phyloP scores from a whole-genome alignment of 371 early-diverging fungal species.

The Rhizopus stolonifer region DNA sequence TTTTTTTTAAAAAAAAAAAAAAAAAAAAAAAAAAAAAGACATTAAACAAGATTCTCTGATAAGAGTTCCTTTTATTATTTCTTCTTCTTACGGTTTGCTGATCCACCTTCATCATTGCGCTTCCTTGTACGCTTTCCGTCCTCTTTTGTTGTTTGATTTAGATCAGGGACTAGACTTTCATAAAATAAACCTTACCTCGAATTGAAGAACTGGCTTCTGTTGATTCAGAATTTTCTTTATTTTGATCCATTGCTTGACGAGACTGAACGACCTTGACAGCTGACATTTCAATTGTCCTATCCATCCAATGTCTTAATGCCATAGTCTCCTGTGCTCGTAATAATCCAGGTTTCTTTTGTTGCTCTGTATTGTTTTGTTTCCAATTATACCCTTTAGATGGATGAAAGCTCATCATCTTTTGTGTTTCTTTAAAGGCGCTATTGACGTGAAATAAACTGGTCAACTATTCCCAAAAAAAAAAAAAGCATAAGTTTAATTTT shows the following conservation, averaged over 20 bases:
- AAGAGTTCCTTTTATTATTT: slow-evolving; percentile 1
- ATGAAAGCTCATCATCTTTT: slow-evolving; percentile 67
- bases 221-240: background rate
- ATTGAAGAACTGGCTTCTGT: background rate
- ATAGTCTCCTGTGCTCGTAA: slow-evolving; percentile 47
- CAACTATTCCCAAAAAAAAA: slow-evolving; percentile 36
- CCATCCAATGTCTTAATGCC: slow-evolving; percentile 45
- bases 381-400: slow-evolving; percentile 79
- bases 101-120: background rate
- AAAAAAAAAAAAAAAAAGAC: no score
- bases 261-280: slow-evolving; percentile 31
- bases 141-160: slow-evolving; percentile 9
- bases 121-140: slow-evolving; percentile 31
- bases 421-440: slow-evolving; percentile 69
- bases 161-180: background rate
- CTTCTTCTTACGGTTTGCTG: background rate
- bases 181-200: slow-evolving; percentile 17
- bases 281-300: slow-evolving; percentile 47
- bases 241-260: slow-evolving; percentile 24
- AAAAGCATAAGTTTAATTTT: background rate
- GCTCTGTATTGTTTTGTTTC: slow-evolving; percentile 32
- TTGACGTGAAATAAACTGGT: slow-evolving; percentile 70
- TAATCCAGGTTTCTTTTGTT: slow-evolving; percentile 12
- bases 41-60: no score
- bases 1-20: no score